Evolutionary conservation across 108 stramenopile genomes (phyloP).

Genomic region (Halocafeteria seosinensis): DNA sequence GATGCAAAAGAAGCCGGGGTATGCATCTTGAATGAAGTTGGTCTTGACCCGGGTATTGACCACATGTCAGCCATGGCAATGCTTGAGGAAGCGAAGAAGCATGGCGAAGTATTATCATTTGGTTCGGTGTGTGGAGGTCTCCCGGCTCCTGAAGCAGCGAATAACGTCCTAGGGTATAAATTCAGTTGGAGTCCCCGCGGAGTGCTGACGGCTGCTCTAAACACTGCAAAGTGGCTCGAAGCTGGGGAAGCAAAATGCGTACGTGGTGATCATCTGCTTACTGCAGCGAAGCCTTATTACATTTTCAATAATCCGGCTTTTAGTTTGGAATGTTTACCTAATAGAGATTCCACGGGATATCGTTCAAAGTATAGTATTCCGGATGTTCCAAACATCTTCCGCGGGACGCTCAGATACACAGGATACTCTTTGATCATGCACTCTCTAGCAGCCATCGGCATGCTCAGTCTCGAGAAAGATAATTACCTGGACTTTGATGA

Average conservation of each 20-base stretch:
- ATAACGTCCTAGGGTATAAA: constrained; percentile 64
- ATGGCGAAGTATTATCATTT: constrained; percentile 44
- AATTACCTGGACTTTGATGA: neutral
- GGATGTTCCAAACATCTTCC: constrained; percentile 26
- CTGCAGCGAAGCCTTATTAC: constrained; percentile 35
- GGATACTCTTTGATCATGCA: constrained; percentile 47
- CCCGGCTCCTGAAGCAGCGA: constrained; percentile 53
- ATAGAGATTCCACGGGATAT: constrained; percentile 54
- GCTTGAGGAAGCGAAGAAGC: constrained; percentile 47
- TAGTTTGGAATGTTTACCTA: constrained; percentile 52
- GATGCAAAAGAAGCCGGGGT: constrained; percentile 40
- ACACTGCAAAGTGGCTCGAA: constrained; percentile 41
- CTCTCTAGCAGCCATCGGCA: constrained; percentile 40
- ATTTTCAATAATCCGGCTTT: constrained; percentile 36
- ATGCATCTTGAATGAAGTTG: constrained; percentile 57
- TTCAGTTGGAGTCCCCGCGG: constrained; percentile 71
- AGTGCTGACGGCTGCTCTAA: constrained; percentile 49
- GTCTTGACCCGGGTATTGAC: constrained; percentile 69
- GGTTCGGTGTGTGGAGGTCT: constrained; percentile 58
- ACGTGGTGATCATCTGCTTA: constrained; percentile 15
- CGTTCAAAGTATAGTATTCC: constrained; percentile 48
- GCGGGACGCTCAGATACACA: constrained; percentile 60
- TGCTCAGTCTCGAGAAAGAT: constrained; percentile 19
- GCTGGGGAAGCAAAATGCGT: constrained; percentile 9
- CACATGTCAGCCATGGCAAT: constrained; percentile 54